Conservation (phyloP, 2,329 filamentous ascomycete species). For the Cephalotrichum gorgonifer region DNA sequence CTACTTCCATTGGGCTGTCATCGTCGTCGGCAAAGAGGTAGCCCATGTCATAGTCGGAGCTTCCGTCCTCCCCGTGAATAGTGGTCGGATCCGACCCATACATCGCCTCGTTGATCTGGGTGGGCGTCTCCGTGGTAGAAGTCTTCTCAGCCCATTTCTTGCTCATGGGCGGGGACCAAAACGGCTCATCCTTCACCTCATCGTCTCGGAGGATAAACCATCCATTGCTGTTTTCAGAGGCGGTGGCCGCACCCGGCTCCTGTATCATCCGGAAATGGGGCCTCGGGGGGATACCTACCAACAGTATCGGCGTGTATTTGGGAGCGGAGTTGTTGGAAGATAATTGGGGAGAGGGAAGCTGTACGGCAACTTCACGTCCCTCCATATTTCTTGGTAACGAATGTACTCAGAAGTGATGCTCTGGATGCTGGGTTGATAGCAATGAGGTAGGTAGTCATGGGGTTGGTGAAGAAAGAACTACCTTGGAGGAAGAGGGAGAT, state of each 20-base stretch:
- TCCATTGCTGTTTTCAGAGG: neutral
- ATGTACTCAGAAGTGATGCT: no score
- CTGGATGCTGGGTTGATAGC: no score
- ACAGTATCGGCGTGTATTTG: neutral
- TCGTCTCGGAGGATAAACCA: neutral
- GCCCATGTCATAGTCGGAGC: neutral
- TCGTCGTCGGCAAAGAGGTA: neutral
- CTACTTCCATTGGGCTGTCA: neutral
- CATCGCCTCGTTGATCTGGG: neutral
- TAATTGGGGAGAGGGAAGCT: no score
- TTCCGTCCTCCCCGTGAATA: neutral
- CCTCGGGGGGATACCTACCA: neutral
- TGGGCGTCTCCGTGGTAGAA: neutral
- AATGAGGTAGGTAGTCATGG: no score
- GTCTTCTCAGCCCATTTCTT: neutral
- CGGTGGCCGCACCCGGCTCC: neutral
- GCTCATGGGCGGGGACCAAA: neutral
- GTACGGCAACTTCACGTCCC: no score
- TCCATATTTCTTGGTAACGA: no score
- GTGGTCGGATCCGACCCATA: neutral
- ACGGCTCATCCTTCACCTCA: neutral
- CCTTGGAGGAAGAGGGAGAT: no score
- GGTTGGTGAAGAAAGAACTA: no score
- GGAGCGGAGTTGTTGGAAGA: no score
- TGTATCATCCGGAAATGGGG: neutral